These are phyloP conservation scores for Fusarium beomiforme DNA, from an alignment of 2,329 filamentous ascomycete genomes.

Conservation along the genomic window DNA sequence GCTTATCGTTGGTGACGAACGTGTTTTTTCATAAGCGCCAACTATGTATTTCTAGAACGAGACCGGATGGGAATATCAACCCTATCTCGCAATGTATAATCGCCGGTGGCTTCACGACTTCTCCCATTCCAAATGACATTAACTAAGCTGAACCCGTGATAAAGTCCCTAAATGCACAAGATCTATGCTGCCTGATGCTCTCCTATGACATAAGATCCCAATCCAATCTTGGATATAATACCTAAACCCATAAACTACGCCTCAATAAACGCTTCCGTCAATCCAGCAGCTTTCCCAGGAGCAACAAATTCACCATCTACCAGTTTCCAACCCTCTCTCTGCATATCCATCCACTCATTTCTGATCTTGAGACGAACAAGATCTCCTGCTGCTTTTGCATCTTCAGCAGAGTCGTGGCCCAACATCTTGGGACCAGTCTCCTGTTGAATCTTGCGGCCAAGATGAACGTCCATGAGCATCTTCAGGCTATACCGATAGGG, in stretches of 20 bases:
- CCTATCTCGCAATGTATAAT: conserved; percentile 40
- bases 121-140: background rate
- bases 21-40: conserved; percentile 40
- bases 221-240: background rate
- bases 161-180: background rate
- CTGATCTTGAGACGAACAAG: conserved; percentile 78
- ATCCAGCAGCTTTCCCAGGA: conserved; percentile 44
- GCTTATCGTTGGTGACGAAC: conserved; percentile 47
- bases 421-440: conserved; percentile 59
- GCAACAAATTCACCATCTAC: conserved; percentile 58
- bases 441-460: conserved; percentile 83
- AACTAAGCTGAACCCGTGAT: background rate
- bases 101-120: conserved; percentile 1
- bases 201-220: background rate
- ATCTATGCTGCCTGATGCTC: background rate
- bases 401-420: conserved; percentile 93
- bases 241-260: conserved; percentile 1
- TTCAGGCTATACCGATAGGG: conserved; percentile 84
- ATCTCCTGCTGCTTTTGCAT: conserved; percentile 89
- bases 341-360: conserved; percentile 75
- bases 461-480: conserved; percentile 72
- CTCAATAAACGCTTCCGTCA: conserved; percentile 55
- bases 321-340: conserved; percentile 73
- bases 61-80: conserved; percentile 37
- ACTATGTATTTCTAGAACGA: conserved; percentile 51